Evolutionary conservation across 768 basidiomycete genomes (phyloP), one percentile per base, ranked within the genome.

Genomic region (Rhizopogon vesiculosus): DNA sequence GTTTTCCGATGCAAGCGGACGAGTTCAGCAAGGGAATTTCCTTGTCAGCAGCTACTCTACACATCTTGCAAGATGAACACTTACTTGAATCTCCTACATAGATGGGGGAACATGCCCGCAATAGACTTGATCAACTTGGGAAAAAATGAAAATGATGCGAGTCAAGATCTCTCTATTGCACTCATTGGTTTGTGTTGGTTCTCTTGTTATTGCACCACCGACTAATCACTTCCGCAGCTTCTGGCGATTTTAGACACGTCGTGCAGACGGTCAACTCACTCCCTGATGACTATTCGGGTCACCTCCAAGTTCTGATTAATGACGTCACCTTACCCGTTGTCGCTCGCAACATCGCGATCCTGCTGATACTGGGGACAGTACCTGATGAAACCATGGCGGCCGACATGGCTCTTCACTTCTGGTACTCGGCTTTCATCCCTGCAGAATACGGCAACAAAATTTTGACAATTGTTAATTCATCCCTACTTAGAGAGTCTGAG

Each of bases 181-280:
- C 64, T 70, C 9, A 59, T 58, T 18, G 66, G 66, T 69, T 12
- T 5, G 68, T 53, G 25, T 2, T 33, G 19, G 39, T 22, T 3
- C 19, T 33, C 7, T 12, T 15, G 25, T 9, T 1, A 9, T 15
- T 1, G 38, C 6, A 13, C 46, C 13, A 53, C 42, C 1, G 15
- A 25, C 22, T 44, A 44, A 49, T 16, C n/a, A 15, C 25, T 10
- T 10, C 15, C 19, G 10, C 45, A 81, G 79, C 77, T 0, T 81
- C 80, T 7, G 80, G 80, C 4, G 79, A 81, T 61, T 66, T 81
- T 45, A 72, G 79, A 35, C 70, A 79, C 54, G 56, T 79, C 16
- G 51, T 81, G 8, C 60, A 61, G 28, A 80, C 76, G 2, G 59
- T 80, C 51, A 81, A 79, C 56, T 57, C 58, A 7, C 70, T 81